These are phyloP conservation scores for Meripilus lineatus DNA, from an alignment of 1,284 basidiomycete genomes.

Conservation along the genomic window DNA sequence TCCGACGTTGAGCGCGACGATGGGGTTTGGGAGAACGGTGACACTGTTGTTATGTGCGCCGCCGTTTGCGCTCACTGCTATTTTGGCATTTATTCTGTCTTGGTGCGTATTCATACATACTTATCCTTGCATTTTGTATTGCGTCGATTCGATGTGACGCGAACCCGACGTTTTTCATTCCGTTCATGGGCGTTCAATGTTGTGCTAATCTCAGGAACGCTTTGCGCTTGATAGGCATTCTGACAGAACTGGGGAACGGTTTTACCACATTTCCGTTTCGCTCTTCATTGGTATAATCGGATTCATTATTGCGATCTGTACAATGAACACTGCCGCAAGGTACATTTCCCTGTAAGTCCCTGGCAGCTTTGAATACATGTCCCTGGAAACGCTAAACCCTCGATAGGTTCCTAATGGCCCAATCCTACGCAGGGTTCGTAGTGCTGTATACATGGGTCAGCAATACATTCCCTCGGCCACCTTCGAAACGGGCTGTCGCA, in stretches of 20 bases:
- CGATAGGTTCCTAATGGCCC: constrained; percentile 69
- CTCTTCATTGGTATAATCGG: constrained; percentile 64
- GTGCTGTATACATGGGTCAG: constrained; percentile 70
- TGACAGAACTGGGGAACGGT: constrained; percentile 62
- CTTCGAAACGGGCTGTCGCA: constrained; percentile 71
- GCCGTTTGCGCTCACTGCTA: constrained; percentile 68
- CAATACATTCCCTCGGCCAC: constrained; percentile 61
- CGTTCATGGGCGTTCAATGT: too few species aligned
- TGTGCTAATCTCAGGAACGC: too few species aligned
- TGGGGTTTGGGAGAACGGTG: constrained; percentile 63
- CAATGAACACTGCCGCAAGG: constrained; percentile 61
- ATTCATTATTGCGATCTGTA: constrained; percentile 68
- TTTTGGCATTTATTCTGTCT: constrained; percentile 45
- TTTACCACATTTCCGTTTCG: constrained; percentile 54
- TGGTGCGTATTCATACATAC: constrained; percentile 38
- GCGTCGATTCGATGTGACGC: constrained; percentile 2
- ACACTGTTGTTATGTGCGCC: constrained; percentile 73
- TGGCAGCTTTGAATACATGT: constrained; percentile 1
- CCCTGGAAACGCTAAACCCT: constrained; percentile 2
- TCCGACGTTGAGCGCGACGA: constrained; percentile 62
- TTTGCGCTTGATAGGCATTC: constrained; percentile 67
- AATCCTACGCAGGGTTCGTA: constrained; percentile 68
- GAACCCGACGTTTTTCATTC: too few species aligned
- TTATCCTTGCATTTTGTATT: neutral
- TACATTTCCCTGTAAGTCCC: constrained; percentile 65